Evolutionary conservation across 805 yeast species (phyloP).

Genomic region (Suhomyces prunicola): DNA sequence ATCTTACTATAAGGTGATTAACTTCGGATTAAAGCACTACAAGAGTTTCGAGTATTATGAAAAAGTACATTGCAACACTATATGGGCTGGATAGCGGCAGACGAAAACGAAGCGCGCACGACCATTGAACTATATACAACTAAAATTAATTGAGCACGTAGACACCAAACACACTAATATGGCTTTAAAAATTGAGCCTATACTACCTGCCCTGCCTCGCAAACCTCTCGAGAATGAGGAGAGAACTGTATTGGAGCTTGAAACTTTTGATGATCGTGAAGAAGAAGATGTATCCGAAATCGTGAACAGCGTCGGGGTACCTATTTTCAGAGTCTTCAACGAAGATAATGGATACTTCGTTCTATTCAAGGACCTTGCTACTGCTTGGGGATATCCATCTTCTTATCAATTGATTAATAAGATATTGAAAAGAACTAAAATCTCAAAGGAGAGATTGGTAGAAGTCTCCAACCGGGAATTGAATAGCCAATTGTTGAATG

Average conservation of each 20-base stretch:
- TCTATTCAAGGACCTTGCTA: slow-evolving; percentile 30
- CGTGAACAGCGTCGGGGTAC: slow-evolving; percentile 6
- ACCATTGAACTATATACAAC: not conserved
- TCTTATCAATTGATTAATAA: slow-evolving; percentile 38
- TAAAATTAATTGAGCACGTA: not conserved
- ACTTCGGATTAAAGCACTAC: not conserved
- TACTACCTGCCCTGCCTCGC: slow-evolving; percentile 1
- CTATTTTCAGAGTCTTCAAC: slow-evolving; percentile 5
- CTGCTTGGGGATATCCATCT: slow-evolving; percentile 39
- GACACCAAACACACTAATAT: not conserved
- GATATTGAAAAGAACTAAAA: slow-evolving; percentile 20
- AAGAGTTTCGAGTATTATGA: not conserved
- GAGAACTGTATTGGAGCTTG: slow-evolving; percentile 3
- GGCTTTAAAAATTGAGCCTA: not conserved
- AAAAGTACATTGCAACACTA: not conserved
- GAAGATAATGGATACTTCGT: slow-evolving; percentile 16
- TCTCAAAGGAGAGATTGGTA: slow-evolving; percentile 16
- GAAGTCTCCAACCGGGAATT: slow-evolving; percentile 13
- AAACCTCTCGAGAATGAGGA: not conserved
- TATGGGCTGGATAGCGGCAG: not conserved
- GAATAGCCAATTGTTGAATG: slow-evolving; percentile 20
- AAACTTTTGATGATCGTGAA: not conserved
- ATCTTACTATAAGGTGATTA: not conserved
- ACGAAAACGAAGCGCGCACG: not conserved
- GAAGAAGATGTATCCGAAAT: slow-evolving; percentile 2